phyloP scores from a whole-genome alignment of 2,329 filamentous ascomycete genomes.

The Trichoderma arundinaceum region DNA sequence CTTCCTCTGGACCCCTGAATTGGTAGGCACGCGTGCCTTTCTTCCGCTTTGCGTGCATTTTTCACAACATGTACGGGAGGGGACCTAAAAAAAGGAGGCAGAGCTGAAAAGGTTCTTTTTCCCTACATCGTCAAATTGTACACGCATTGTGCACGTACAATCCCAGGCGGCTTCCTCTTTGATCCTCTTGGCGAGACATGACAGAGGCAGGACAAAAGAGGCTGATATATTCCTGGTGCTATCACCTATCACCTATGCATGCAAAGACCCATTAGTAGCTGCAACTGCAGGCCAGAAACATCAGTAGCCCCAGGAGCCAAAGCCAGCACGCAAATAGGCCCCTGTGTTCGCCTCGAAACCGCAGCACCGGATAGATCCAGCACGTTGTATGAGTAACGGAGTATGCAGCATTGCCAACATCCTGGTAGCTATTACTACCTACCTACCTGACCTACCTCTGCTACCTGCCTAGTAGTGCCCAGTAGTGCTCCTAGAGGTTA shows the following conservation, averaged over 20 bases:
- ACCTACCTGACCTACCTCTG: too few species aligned
- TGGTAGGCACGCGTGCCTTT: background rate
- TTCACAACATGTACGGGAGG: background rate
- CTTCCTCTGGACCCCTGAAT: slow-evolving; percentile 15
- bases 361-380: too few species aligned
- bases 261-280: background rate
- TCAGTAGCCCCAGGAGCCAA: background rate
- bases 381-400: too few species aligned
- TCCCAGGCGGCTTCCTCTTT: background rate
- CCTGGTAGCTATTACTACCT: too few species aligned
- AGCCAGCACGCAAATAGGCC: background rate
- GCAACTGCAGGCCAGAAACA: background rate
- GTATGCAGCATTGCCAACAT: too few species aligned
- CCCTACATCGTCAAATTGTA: background rate
- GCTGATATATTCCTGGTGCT: background rate
- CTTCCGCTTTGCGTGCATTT: background rate
- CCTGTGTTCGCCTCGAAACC: background rate
- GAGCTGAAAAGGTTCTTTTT: background rate
- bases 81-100: background rate
- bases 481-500: too few species aligned
- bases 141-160: background rate
- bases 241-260: background rate
- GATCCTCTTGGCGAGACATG: background rate
- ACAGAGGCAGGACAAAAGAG: background rate
- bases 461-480: too few species aligned